Evolutionary conservation across 2,329 filamentous ascomycete genomes (phyloP).

Genomic region (Magnaporthiopsis incrustans): DNA sequence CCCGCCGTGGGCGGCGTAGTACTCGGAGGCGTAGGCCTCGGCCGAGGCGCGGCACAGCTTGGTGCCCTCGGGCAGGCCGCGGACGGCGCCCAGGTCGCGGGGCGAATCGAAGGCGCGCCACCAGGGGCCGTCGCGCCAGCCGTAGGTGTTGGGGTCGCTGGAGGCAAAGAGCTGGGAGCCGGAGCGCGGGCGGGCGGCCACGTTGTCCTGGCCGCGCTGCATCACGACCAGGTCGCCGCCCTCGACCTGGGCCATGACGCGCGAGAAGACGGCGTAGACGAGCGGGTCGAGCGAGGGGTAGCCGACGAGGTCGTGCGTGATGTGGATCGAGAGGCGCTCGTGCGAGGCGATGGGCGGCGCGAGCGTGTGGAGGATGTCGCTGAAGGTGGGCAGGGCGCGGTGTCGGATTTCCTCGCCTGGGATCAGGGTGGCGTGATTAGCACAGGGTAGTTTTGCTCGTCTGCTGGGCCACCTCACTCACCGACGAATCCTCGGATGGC

Average conservation of each 20-base stretch:
- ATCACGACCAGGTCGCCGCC: slow-evolving; percentile 91
- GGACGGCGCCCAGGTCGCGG: slow-evolving; percentile 72
- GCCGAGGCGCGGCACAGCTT: slow-evolving; percentile 86
- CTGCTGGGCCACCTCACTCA: background rate
- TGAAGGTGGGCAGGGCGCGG: slow-evolving; percentile 88
- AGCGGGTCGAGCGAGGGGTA: slow-evolving; percentile 93
- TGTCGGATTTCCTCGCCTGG: slow-evolving; percentile 79
- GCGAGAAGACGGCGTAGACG: slow-evolving; percentile 83
- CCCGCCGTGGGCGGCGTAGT: slow-evolving; percentile 70
- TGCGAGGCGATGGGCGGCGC: slow-evolving; percentile 95
- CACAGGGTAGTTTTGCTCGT: background rate
- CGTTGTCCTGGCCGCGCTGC: slow-evolving; percentile 74
- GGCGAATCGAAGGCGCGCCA: slow-evolving; percentile 68
- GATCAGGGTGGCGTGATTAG: background rate
- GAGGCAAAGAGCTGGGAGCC: slow-evolving; percentile 15
- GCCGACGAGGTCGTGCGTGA: slow-evolving; percentile 88
- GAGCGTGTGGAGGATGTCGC: slow-evolving; percentile 87
- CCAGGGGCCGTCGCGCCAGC: slow-evolving; percentile 95
- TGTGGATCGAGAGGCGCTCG: slow-evolving; percentile 94
- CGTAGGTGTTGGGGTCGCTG: slow-evolving; percentile 48
- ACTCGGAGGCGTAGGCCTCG: slow-evolving; percentile 80
- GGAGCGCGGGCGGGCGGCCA: background rate
- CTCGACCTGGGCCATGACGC: slow-evolving; percentile 98
- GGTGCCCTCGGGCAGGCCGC: slow-evolving; percentile 75
- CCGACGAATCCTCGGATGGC: slow-evolving; percentile 7